Base-by-base conservation (phyloP, 495 filamentous ascomycete genomes). In the Oleoguttula mirabilis region DNA sequence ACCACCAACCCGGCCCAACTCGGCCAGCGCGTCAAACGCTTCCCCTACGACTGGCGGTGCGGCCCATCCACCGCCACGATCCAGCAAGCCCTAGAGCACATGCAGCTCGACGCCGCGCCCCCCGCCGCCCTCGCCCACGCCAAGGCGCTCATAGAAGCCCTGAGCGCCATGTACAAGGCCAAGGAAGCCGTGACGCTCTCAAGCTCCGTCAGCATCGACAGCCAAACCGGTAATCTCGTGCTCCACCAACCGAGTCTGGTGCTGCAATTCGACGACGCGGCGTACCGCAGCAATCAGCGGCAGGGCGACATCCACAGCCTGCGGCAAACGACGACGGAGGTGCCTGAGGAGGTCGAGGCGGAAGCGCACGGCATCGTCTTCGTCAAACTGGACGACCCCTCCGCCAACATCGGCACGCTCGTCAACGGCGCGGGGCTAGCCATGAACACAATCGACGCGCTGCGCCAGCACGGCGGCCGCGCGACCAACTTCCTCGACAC, bases 371-470 rank as follows among this genome's bases (percentile, higher is more conserved):
- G 82, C 16, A 88, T 88, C 50, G 76, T 85, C 11, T 87, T 82
- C 53, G 60, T 84, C 52, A 78, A 60, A 36, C 59, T 73, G 4
- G 15, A 44, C n/a, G 27, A 43, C 28, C 39, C 43, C 15, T 36
- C 36, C 55, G 70, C 72, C 45, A 69, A 66, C 34, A 72, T 88
- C 44, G 83, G 82, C 21, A 88, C 81, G 2, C 60, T 86, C 23
- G 82, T 88, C 43, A 93, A 93, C 54, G 87, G 87, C 32, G 87
- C 87, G 19, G 87, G 87, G 3, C 75, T 93, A 16, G 85, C 85
- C 8, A 92, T 94, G 84, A 92, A 92, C 61, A 92, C 87, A 0
- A 75, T 84, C 43, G 87, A 93, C 54, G 80, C 81, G 2, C 72
- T 92, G 5, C 67, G 70, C 3, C 60, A 72, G 28, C 75, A 73